Evolutionary conservation across 768 basidiomycete species (phyloP).

Genomic region (Lactarius psammicola): DNA sequence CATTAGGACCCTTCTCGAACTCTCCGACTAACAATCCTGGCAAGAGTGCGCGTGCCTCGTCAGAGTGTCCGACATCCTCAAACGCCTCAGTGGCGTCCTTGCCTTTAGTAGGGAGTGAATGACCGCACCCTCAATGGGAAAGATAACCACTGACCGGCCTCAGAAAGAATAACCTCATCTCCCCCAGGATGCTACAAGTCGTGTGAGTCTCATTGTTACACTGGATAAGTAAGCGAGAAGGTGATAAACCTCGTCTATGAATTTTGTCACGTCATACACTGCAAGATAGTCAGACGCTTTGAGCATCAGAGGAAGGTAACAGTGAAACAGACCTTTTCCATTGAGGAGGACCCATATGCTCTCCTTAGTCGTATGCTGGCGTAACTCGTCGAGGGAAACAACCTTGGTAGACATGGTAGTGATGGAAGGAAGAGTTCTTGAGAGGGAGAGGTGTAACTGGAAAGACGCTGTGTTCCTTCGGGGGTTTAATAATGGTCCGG

Average conservation of each 20-base stretch:
- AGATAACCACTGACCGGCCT: conserved; percentile 61
- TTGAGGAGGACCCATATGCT: conserved; percentile 79
- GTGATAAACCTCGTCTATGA: conserved; percentile 80
- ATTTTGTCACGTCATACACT: conserved; percentile 94
- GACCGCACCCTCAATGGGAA: neutral
- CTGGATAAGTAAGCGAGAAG: neutral
- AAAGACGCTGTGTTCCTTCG: neutral
- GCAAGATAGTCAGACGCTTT: conserved; percentile 29
- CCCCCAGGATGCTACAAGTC: conserved; percentile 84
- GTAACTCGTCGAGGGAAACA: conserved; percentile 72
- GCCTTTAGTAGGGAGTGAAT: conserved; percentile 46
- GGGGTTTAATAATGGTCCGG: conserved; percentile 24
- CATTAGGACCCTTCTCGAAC: conserved; percentile 53
- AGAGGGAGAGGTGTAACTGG: conserved; percentile 28
- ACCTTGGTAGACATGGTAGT: conserved; percentile 45
- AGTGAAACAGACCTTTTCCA: conserved; percentile 63
- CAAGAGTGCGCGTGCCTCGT: conserved; percentile 96
- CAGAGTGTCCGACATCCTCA: conserved; percentile 98
- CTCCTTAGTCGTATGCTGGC: conserved; percentile 70
- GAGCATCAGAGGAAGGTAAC: conserved; percentile 8
- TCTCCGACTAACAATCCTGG: conserved; percentile 85
- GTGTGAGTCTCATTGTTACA: conserved; percentile 10
- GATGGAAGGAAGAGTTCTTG: conserved; percentile 23
- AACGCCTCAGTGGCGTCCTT: conserved; percentile 98
- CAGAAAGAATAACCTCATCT: conserved; percentile 94